Evolutionary conservation across 129 eudicot species (phyloP).

Genomic region (Flaveria brownii): DNA sequence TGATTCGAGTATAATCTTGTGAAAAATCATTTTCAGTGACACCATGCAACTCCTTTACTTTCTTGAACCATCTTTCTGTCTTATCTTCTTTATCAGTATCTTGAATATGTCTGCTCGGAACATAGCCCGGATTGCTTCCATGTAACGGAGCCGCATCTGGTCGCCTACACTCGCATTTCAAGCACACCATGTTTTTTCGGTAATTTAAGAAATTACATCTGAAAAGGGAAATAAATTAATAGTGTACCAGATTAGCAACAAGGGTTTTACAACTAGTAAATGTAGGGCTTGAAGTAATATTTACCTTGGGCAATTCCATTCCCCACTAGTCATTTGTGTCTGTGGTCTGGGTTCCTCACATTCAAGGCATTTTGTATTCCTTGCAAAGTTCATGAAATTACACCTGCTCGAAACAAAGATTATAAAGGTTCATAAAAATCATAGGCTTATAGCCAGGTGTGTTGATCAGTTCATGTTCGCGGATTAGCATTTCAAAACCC

Average conservation of each 20-base stretch:
- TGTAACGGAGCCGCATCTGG: conserved; percentile 38
- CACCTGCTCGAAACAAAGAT: conserved; percentile 57
- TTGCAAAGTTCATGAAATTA: conserved; percentile 90
- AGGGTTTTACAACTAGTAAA: conserved; percentile 8
- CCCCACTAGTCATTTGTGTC: conserved; percentile 58
- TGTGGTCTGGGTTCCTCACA: conserved; percentile 74
- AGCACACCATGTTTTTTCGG: conserved; percentile 59
- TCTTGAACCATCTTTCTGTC: conserved; percentile 70
- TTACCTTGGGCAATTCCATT: conserved; percentile 96
- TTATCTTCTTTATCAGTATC: conserved; percentile 47
- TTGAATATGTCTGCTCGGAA: conserved; percentile 22
- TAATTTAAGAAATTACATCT: conserved; percentile 78
- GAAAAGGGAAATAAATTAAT: conserved; percentile 22
- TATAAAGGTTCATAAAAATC: background rate
- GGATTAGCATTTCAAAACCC: background rate
- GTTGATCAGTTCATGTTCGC: background rate
- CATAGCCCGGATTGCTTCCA: conserved; percentile 31
- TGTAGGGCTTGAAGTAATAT: conserved; percentile 30
- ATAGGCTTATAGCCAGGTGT: background rate
- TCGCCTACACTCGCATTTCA: conserved; percentile 72
- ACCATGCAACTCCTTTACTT: conserved; percentile 59
- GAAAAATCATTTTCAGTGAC: conserved; percentile 44
- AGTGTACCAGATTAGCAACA: conserved; percentile 2
- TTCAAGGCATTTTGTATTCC: conserved; percentile 74
- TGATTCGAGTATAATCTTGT: conserved; percentile 62